Evolutionary conservation across 129 eudicot species (phyloP).

Genomic region (carrot (Daucus carota)): DNA sequence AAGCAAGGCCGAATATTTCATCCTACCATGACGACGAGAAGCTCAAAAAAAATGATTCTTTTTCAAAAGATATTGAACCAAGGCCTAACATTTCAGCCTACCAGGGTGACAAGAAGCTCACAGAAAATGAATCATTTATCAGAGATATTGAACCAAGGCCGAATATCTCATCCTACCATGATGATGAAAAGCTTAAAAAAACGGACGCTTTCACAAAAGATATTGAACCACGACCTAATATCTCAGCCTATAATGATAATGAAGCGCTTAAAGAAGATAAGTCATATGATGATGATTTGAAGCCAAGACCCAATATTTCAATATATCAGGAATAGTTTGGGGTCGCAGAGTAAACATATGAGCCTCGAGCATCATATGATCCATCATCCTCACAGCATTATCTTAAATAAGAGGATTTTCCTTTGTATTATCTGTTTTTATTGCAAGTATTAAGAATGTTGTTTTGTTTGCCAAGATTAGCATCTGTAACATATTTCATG

Average conservation of each 20-base stretch:
- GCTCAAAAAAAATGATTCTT: background rate
- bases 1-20: conserved; percentile 23
- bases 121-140: background rate
- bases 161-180: conserved; percentile 10
- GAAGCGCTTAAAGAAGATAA: conserved; percentile 1
- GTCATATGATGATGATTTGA: background rate
- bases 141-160: conserved; percentile 28
- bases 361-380: background rate
- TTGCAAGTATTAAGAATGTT: background rate
- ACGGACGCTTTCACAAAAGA: conserved; percentile 9
- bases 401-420: background rate
- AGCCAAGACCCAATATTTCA: conserved; percentile 21
- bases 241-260: conserved; percentile 1
- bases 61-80: conserved; percentile 21
- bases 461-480: background rate
- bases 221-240: conserved; percentile 29
- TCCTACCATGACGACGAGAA: conserved; percentile 14
- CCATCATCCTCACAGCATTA: background rate
- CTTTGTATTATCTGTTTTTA: background rate
- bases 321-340: background rate
- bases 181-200: background rate
- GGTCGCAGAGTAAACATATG: background rate
- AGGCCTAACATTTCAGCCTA: conserved; percentile 17
- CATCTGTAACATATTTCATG: background rate
- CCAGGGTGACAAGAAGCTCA: conserved; percentile 5